Evolutionary conservation across 2,329 filamentous ascomycete species (phyloP).

Genomic region (Metarhizium humberi): DNA sequence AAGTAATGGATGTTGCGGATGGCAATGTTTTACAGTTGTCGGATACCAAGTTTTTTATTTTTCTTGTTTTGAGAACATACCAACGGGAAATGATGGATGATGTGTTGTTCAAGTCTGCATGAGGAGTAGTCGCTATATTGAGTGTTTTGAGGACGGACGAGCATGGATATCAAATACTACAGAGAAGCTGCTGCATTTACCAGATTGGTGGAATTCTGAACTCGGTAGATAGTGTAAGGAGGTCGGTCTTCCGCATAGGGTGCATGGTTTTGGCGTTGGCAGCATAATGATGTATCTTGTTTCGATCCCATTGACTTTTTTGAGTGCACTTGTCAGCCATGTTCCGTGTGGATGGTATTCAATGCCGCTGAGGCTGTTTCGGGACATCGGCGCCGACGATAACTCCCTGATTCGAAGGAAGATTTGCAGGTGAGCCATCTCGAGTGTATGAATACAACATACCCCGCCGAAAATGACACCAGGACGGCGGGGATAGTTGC

Average conservation of each 20-base stretch:
- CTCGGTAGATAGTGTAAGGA: background rate
- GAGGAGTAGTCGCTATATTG: background rate
- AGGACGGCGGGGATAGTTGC: too few relatives aligned
- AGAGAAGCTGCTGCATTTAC: background rate
- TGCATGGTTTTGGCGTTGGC: slow-evolving; percentile 4
- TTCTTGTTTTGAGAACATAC: background rate
- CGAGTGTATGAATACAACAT: too few relatives aligned
- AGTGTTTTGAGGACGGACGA: background rate
- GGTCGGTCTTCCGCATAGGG: background rate
- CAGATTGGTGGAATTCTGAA: background rate
- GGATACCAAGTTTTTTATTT: background rate
- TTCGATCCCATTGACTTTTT: background rate
- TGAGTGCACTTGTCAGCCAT: too few relatives aligned
- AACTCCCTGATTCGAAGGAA: too few relatives aligned
- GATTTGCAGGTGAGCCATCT: too few relatives aligned
- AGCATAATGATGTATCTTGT: slow-evolving; percentile 2
- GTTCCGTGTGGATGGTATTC: too few relatives aligned
- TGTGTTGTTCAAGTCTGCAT: background rate
- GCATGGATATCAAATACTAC: background rate
- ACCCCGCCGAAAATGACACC: too few relatives aligned
- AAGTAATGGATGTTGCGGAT: background rate
- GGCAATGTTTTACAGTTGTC: background rate
- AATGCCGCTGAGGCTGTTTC: too few relatives aligned
- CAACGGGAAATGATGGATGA: background rate
- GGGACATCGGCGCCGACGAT: too few relatives aligned